Conservation (phyloP, 306 rosid genomes). For the Vigna trinervia region DNA sequence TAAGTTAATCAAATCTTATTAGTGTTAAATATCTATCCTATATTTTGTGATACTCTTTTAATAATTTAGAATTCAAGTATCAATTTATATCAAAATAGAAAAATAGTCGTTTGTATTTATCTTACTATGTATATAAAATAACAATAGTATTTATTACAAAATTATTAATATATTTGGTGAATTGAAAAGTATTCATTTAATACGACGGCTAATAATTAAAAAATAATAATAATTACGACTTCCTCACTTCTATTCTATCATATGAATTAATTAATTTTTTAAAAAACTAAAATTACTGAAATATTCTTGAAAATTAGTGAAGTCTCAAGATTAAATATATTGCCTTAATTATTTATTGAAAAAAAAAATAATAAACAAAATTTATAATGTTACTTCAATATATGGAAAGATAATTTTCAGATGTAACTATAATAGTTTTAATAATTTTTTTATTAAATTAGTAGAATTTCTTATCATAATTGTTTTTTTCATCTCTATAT, state of each 20-base stretch:
- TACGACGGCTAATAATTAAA: background rate
- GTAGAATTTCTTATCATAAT: no score
- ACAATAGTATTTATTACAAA: background rate
- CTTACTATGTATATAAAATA: background rate
- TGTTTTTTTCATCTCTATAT: background rate
- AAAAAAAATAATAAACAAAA: no score
- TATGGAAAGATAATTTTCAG: no score
- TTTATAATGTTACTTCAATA: background rate
- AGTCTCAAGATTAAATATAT: background rate
- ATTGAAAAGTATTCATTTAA: background rate
- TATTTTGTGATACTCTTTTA: background rate
- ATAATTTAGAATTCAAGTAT: background rate
- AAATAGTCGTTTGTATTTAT: background rate
- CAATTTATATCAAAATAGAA: background rate
- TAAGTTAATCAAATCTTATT: no score
- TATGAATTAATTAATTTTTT: no score
- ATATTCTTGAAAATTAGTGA: background rate
- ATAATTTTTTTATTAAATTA: background rate
- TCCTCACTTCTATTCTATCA: background rate
- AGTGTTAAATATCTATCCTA: no score
- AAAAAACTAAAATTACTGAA: background rate
- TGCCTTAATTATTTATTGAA: background rate
- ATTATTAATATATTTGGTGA: background rate
- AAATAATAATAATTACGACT: no score
- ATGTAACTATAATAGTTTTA: no score